These are phyloP conservation scores for Pseudogymnoascus sp. DNA, from an alignment of 2,329 filamentous ascomycete species.

Conservation along the genomic window DNA sequence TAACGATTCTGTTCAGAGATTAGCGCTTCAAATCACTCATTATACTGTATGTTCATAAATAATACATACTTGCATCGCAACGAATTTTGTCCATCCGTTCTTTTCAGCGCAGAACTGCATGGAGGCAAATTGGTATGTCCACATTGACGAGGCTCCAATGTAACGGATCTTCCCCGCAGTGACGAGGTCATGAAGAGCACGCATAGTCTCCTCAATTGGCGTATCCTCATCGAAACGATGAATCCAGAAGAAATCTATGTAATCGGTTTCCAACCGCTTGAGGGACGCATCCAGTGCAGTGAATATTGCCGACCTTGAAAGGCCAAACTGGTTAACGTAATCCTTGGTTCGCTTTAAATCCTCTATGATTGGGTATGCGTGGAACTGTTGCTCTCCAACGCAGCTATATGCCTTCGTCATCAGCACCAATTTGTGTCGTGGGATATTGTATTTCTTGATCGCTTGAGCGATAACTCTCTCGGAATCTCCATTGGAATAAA, in stretches of 20 bases:
- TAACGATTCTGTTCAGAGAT: constrained; percentile 41
- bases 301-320: constrained; percentile 58
- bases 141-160: constrained; percentile 44
- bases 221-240: constrained; percentile 48
- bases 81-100: constrained; percentile 49
- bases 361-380: constrained; percentile 23
- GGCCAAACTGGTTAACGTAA: constrained; percentile 38
- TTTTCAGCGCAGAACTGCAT: constrained; percentile 46
- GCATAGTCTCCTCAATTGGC: constrained; percentile 54
- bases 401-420: constrained; percentile 48
- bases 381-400: constrained; percentile 38
- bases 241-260: constrained; percentile 56
- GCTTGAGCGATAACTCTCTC: constrained; percentile 51
- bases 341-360: constrained; percentile 37
- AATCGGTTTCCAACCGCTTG: constrained; percentile 44
- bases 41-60: background rate
- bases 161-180: constrained; percentile 50
- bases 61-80: constrained; percentile 37
- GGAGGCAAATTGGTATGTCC: constrained; percentile 41
- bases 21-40: background rate
- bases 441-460: constrained; percentile 51
- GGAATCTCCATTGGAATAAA: constrained; percentile 49
- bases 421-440: constrained; percentile 49
- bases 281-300: constrained; percentile 56
- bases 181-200: constrained; percentile 52